Percentiles rank a stretch among this genome's conserved stretches.
These are phyloP conservation scores for Geum urbanum DNA, from an alignment of 306 rosid genomes.

Conservation along the genomic window DNA sequence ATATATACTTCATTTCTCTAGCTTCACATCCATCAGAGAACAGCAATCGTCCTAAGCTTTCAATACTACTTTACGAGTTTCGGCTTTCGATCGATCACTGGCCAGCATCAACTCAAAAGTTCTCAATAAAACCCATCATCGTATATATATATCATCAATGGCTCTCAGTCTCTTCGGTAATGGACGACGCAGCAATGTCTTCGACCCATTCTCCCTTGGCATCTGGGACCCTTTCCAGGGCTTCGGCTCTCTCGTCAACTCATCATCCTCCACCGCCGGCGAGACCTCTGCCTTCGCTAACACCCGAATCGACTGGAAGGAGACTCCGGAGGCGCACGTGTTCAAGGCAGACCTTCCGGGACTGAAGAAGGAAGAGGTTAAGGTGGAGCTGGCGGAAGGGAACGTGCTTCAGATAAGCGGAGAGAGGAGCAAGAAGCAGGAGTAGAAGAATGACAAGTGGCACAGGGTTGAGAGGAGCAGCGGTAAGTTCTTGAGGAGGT, in stretches of 20 bases:
- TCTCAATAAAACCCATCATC: not conserved
- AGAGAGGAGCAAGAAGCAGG: slow-evolving; percentile 31
- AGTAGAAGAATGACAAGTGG: slow-evolving; percentile 39
- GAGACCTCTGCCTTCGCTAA: slow-evolving; percentile 30
- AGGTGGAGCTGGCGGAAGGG: slow-evolving; percentile 35
- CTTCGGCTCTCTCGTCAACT: not conserved
- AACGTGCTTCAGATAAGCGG: slow-evolving; percentile 31
- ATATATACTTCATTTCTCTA: too few relatives aligned
- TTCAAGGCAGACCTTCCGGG: slow-evolving; percentile 40
- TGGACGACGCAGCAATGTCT: slow-evolving; percentile 28
- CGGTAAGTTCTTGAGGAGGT: slow-evolving; percentile 34
- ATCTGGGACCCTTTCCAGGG: slow-evolving; percentile 29
- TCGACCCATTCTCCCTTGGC: slow-evolving; percentile 29
- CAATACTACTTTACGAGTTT: too few relatives aligned
- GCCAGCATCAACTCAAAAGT: too few relatives aligned
- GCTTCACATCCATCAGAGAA: too few relatives aligned
- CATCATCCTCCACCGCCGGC: slow-evolving; percentile 12
- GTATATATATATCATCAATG: not conserved
- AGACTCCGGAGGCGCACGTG: slow-evolving; percentile 30
- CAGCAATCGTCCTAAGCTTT: too few relatives aligned
- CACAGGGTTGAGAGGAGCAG: slow-evolving; percentile 33
- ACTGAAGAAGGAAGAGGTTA: slow-evolving; percentile 30
- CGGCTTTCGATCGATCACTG: too few relatives aligned
- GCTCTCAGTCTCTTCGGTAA: slow-evolving; percentile 29
- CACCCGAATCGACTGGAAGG: slow-evolving; percentile 38